These are phyloP conservation scores for Chlorella sp. DNA, from an alignment of 139 green algal species.

Conservation along the genomic window DNA sequence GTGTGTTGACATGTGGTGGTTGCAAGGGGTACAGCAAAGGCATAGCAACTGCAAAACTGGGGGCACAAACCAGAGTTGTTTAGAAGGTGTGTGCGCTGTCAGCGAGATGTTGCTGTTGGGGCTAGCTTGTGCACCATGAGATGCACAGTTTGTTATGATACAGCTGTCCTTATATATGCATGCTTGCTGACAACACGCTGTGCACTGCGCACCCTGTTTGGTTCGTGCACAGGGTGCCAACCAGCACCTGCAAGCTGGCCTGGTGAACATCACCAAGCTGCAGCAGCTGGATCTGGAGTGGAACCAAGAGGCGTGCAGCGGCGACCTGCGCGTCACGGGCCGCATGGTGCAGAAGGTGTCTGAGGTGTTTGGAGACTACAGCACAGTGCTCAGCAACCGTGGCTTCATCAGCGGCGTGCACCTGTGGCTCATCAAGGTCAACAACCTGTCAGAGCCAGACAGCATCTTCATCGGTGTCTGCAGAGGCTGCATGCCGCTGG, in stretches of 20 bases:
- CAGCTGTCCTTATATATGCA: too few relatives aligned
- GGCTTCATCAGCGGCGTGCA: conserved; percentile 57
- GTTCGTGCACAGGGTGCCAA: background rate
- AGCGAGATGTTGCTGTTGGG: too few relatives aligned
- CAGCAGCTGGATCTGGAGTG: conserved; percentile 50
- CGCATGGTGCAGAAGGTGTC: conserved; percentile 45
- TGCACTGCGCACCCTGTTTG: too few relatives aligned
- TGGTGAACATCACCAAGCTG: conserved; percentile 62
- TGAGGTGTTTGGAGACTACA: conserved; percentile 58
- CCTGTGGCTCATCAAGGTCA: conserved; percentile 56
- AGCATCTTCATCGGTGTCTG: conserved; percentile 60
- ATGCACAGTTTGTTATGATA: too few relatives aligned
- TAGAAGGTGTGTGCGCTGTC: too few relatives aligned
- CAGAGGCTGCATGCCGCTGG: conserved; percentile 53
- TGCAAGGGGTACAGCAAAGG: too few relatives aligned
- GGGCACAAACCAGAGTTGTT: too few relatives aligned
- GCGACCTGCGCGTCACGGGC: conserved; percentile 41
- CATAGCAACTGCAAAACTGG: too few relatives aligned
- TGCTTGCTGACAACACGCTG: too few relatives aligned
- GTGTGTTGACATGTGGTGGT: too few relatives aligned
- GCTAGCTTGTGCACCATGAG: too few relatives aligned
- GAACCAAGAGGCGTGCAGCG: conserved; percentile 43
- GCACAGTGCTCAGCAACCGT: conserved; percentile 44
- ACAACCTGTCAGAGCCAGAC: conserved; percentile 54
- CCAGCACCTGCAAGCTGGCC: conserved; percentile 19